These are phyloP conservation scores for Actinomortierella wolfii DNA, from an alignment of 371 early-diverging fungal genomes.

Conservation along the genomic window DNA sequence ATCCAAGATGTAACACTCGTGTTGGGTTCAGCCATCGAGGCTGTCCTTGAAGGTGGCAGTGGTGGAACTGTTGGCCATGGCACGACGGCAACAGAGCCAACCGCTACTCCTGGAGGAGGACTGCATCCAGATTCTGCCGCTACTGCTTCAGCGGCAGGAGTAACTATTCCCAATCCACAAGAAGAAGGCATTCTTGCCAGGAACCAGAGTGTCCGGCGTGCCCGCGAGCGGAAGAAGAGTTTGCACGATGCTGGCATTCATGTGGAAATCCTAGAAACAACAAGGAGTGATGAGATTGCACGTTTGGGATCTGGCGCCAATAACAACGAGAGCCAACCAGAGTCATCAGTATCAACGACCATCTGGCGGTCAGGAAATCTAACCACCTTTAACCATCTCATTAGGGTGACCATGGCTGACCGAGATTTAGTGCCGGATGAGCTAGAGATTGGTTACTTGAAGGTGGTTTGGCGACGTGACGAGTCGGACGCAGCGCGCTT, in stretches of 20 bases:
- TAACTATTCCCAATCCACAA: no score
- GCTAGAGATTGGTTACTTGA: constrained; percentile 34
- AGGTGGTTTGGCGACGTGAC: constrained; percentile 17
- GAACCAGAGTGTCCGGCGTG: no score
- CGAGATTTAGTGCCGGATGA: constrained; percentile 33
- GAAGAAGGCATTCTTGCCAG: no score
- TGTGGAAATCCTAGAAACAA: constrained; percentile 2
- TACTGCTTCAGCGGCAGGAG: constrained; percentile 14
- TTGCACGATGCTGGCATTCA: constrained; percentile 27
- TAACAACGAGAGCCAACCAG: no score
- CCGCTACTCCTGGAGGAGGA: no score
- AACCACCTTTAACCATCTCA: constrained; percentile 26
- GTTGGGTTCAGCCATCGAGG: constrained; percentile 2
- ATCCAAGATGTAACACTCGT: constrained; percentile 38
- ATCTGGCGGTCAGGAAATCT: constrained; percentile 33
- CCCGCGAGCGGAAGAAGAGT: constrained; percentile 8
- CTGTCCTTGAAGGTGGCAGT: neutral
- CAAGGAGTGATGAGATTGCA: neutral
- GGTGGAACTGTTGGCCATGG: constrained; percentile 14
- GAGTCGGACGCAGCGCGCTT: no score
- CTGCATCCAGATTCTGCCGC: constrained; percentile 4
- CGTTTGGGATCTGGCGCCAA: no score
- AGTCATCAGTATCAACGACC: no score
- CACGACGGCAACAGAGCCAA: neutral
- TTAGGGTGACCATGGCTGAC: constrained; percentile 21